Base-by-base conservation (phyloP, 2,329 filamentous ascomycete species). In the Fusarium papillatum region DNA sequence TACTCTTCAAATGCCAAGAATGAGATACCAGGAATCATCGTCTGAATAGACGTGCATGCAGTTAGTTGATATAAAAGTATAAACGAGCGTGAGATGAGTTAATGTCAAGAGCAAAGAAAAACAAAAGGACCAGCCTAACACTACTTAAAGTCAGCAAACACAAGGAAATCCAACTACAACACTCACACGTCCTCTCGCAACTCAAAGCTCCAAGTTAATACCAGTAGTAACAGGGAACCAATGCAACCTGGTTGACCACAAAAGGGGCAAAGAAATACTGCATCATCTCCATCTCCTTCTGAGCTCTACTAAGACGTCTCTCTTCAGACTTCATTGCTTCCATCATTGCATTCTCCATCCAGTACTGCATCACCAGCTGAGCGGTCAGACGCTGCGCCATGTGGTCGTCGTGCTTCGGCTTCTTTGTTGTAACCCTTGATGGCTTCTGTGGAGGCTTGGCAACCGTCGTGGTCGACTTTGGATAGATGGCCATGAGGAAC, bases 251-350 rank as follows among this genome's bases (percentile, higher is more conserved):
- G n/a, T 57, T 57, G 13, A 57, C 29, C 53, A 57, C 29, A 22
- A 57, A 57, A 5, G 53, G 53, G 19, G 19, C 53, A 57, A 57
- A 57, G 53, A 57, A 22, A 57, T 57, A 57, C 29, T 57, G 29
- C 53, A 57, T 57, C 53, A 57, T 57, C 19, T 57, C 53, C 53
- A 57, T 34, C 53, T 57, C 53, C 31, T 57, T 57, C 53, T 57
- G 53, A n/a, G 31, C 53, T 34, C 31, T 57, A 10, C 53, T 57
- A 5, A 34, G n/a, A 22, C 53, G 29, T 22, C 53, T 57, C 53
- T 57, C 53, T 31, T 57, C 53, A 10, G 53, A 57, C 29, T 57
- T 57, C 7, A 34, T 36, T 36, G 53, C 29, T 57, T 57, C 53
- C 29, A 57, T 10, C 19, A 57, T 34, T 22, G 53, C 53, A 57